phyloP scores from a whole-genome alignment of 2,329 filamentous ascomycete species.

The Botrytis medusae region DNA sequence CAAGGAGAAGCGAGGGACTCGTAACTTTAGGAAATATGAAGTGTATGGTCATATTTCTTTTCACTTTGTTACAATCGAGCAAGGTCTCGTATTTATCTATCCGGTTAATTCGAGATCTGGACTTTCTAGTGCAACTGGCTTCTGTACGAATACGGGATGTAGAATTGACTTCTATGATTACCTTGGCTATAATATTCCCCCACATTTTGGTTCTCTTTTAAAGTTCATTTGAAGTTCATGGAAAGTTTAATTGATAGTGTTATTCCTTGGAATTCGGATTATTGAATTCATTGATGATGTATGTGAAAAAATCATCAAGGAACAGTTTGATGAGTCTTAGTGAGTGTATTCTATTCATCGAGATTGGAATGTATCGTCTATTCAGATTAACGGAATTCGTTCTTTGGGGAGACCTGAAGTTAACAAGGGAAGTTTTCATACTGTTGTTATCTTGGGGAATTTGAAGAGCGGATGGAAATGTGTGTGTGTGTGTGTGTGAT shows the following conservation, averaged over 20 bases:
- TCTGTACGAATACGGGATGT: not conserved
- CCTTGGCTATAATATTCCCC: not conserved
- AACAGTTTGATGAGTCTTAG: not conserved
- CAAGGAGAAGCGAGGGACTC: not conserved
- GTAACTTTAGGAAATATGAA: not conserved
- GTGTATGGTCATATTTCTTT: not conserved
- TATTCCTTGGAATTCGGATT: not conserved
- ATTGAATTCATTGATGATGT: too few species aligned
- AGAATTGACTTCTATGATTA: not conserved
- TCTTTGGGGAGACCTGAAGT: too few species aligned
- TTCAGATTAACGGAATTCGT: too few species aligned
- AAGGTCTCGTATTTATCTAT: not conserved
- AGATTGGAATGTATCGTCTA: too few species aligned
- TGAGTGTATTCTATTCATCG: not conserved
- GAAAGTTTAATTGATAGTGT: not conserved
- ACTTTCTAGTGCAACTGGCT: not conserved
- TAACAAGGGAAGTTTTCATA: too few species aligned
- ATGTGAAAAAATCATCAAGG: not conserved
- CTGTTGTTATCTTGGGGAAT: not conserved
- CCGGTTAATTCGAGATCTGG: not conserved
- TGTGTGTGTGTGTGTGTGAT: too few species aligned
- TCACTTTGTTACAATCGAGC: not conserved
- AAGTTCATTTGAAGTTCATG: not conserved
- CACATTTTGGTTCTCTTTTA: not conserved
- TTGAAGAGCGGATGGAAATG: too few species aligned